Percentiles rank a stretch among this genome's conserved stretches.
These are phyloP conservation scores for Hsuehochloa calcarea DNA, from an alignment of 176 grass and related monocot genomes.

Conservation along the genomic window DNA sequence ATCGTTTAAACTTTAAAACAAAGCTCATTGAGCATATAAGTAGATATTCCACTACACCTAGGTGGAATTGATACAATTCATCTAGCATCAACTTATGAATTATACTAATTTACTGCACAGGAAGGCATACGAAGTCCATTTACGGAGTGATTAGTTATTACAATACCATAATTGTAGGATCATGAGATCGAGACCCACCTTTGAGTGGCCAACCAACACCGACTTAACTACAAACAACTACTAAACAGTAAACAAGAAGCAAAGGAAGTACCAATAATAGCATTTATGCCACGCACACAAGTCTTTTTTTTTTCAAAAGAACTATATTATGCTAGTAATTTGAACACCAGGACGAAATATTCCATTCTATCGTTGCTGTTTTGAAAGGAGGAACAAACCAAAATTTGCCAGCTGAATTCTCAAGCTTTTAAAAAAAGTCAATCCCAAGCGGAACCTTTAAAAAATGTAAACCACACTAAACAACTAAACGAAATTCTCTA, in stretches of 20 bases:
- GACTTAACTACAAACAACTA: neutral
- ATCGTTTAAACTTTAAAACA: neutral
- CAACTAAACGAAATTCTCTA: neutral
- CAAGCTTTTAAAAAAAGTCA: neutral
- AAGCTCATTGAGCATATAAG: neutral
- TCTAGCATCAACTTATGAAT: neutral
- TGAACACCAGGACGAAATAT: neutral
- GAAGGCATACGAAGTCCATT: neutral
- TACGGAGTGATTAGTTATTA: neutral
- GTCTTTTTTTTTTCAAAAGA: neutral
- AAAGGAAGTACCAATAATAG: conserved; percentile 2
- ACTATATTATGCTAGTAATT: neutral
- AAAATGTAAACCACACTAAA: neutral
- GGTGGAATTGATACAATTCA: conserved; percentile 18
- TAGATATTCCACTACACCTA: neutral
- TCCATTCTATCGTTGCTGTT: neutral
- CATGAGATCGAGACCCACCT: neutral
- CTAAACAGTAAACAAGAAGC: neutral
- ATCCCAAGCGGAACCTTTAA: neutral
- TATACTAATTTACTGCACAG: neutral
- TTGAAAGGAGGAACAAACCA: neutral
- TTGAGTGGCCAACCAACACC: neutral
- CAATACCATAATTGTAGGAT: neutral
- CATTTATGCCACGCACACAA: neutral
- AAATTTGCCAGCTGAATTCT: neutral